Evolutionary conservation across 805 yeast genomes (phyloP).

Genomic region (Hemisphaericaspora nanyangensis): DNA sequence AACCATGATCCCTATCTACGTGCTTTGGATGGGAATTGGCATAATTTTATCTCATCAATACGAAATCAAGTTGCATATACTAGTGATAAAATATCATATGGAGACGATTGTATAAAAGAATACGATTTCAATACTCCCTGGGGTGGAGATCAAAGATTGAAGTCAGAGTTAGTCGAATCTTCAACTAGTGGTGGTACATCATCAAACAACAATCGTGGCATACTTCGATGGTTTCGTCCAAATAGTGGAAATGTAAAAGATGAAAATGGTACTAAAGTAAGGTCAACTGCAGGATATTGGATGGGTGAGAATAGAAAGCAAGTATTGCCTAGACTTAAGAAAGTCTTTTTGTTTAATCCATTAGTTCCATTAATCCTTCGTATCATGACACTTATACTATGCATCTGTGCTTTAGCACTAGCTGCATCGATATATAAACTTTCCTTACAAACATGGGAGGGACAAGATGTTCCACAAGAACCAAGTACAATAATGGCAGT

Average conservation of each 20-base stretch:
- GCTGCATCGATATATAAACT: conserved; percentile 55
- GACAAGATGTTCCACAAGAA: conserved; percentile 54
- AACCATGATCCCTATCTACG: conserved; percentile 37
- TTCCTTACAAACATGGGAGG: conserved; percentile 32
- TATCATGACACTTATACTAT: conserved; percentile 43
- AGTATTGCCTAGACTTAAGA: conserved; percentile 58
- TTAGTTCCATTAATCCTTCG: conserved; percentile 78
- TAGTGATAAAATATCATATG: conserved; percentile 20
- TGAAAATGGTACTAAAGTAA: conserved; percentile 31
- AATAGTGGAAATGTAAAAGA: conserved; percentile 7
- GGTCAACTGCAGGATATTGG: conserved; percentile 65
- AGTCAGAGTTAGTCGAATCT: conserved; percentile 20
- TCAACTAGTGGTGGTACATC: too few species aligned
- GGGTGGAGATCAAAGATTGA: conserved; percentile 69
- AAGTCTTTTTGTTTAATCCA: conserved; percentile 68
- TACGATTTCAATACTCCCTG: conserved; percentile 49
- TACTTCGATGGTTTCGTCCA: conserved; percentile 1
- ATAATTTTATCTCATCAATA: conserved; percentile 44
- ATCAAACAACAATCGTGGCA: conserved; percentile 3
- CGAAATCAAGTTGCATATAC: conserved; percentile 41
- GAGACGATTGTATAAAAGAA: conserved; percentile 26
- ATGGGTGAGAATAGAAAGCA: conserved; percentile 59
- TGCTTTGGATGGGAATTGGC: conserved; percentile 48
- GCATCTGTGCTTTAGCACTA: conserved; percentile 66
- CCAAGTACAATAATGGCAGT: conserved; percentile 93